phyloP scores from a whole-genome alignment of 2,329 filamentous ascomycete genomes.

The Metarhizium robertsii region DNA sequence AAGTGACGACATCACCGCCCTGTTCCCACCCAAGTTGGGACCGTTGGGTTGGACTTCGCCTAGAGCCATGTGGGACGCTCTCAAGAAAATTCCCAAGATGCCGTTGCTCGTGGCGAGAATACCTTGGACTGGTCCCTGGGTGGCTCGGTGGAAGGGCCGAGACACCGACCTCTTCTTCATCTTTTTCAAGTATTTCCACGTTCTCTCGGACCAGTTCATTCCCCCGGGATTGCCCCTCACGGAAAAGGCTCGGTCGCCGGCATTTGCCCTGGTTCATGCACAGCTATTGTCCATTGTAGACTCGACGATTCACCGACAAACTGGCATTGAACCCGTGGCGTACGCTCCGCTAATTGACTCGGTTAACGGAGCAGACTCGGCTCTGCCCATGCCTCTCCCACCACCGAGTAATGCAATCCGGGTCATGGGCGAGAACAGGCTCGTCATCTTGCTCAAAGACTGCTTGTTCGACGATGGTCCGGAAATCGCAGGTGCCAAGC shows the following conservation, averaged over 20 bases:
- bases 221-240: constrained; percentile 42
- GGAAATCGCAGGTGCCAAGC: constrained; percentile 36
- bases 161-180: constrained; percentile 89
- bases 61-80: constrained; percentile 37
- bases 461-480: constrained; percentile 48
- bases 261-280: constrained; percentile 70
- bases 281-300: constrained; percentile 74
- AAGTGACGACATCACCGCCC: constrained; percentile 54
- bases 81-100: constrained; percentile 56
- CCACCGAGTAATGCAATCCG: constrained; percentile 61
- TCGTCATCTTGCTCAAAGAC: constrained; percentile 75
- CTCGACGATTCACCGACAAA: constrained; percentile 72
- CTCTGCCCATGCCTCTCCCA: constrained; percentile 52
- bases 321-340: constrained; percentile 33
- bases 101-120: constrained; percentile 63
- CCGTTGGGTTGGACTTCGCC: constrained; percentile 48
- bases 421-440: constrained; percentile 79
- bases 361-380: constrained; percentile 50
- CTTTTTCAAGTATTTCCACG: constrained; percentile 81
- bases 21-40: constrained; percentile 60
- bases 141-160: constrained; percentile 73
- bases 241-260: constrained; percentile 59
- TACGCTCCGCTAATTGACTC: constrained; percentile 35
- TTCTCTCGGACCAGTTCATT: constrained; percentile 66
- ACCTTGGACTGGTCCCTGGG: constrained; percentile 80